These are phyloP conservation scores for Puccinia sorghi DNA, from an alignment of 1,284 basidiomycete species.

Conservation along the genomic window DNA sequence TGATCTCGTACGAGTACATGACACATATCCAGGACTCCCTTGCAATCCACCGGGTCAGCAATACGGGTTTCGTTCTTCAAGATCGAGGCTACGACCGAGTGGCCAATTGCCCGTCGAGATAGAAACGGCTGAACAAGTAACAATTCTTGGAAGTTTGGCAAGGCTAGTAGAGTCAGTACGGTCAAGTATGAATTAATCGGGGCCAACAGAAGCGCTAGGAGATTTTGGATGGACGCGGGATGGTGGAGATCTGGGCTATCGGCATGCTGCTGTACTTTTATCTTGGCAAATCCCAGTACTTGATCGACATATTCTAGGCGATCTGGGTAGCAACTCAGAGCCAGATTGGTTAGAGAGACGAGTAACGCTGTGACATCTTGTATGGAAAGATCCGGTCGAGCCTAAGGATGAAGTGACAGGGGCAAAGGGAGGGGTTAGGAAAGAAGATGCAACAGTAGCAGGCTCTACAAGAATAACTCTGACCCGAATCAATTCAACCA, in stretches of 20 bases:
- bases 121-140: constrained; percentile 80
- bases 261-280: constrained; percentile 78
- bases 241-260: constrained; percentile 84
- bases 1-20: constrained; percentile 87
- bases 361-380: constrained; percentile 91
- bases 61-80: constrained; percentile 92
- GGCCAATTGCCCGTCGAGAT: constrained; percentile 82
- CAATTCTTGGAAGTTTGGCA: constrained; percentile 80
- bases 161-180: constrained; percentile 85
- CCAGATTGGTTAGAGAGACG: constrained; percentile 87
- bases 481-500: constrained; percentile 94
- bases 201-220: constrained; percentile 82
- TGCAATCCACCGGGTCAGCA: constrained; percentile 83
- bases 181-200: constrained; percentile 93
- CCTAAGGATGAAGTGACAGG: constrained; percentile 66
- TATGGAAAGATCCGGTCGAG: constrained; percentile 88
- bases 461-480: constrained; percentile 52
- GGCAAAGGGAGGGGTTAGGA: neutral
- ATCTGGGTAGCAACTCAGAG: constrained; percentile 91
- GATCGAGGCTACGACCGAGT: constrained; percentile 84
- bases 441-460: constrained; percentile 9
- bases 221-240: constrained; percentile 78
- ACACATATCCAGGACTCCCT: constrained; percentile 84
- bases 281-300: constrained; percentile 78
- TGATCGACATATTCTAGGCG: constrained; percentile 92